These are phyloP conservation scores for Geotrichum reessii DNA, from an alignment of 1,139 yeast genomes.

Conservation along the genomic window DNA sequence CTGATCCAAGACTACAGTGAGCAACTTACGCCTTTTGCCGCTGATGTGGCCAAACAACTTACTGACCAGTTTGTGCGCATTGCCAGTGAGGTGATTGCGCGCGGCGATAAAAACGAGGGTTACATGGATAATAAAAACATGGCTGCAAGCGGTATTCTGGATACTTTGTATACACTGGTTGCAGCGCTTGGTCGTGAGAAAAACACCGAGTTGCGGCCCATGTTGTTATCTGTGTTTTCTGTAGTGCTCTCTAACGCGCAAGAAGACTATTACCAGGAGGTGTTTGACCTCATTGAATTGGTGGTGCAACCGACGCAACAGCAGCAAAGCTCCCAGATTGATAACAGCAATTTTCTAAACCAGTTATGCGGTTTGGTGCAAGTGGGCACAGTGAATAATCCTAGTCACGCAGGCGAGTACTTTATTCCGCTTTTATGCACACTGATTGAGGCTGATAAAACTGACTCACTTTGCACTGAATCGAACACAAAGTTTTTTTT, in stretches of 20 bases:
- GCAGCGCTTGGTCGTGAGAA: slow-evolving; percentile 78
- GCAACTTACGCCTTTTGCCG: slow-evolving; percentile 89
- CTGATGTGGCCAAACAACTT: slow-evolving; percentile 73
- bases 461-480: slow-evolving; percentile 5
- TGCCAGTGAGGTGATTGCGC: slow-evolving; percentile 51
- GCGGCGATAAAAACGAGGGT: slow-evolving; percentile 45
- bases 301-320: slow-evolving; percentile 8
- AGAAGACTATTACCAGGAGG: slow-evolving; percentile 17
- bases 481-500: slow-evolving; percentile 11
- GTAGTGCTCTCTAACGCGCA: slow-evolving; percentile 46
- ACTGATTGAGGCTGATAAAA: slow-evolving; percentile 7
- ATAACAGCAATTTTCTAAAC: not conserved
- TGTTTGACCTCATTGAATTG: slow-evolving; percentile 19
- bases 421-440: slow-evolving; percentile 16
- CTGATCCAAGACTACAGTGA: slow-evolving; percentile 84
- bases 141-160: slow-evolving; percentile 82
- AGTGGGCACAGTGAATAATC: slow-evolving; percentile 9
- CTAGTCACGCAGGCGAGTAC: slow-evolving; percentile 16
- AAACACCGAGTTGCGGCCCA: slow-evolving; percentile 31
- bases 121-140: slow-evolving; percentile 48
- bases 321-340: not conserved
- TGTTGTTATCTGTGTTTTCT: slow-evolving; percentile 63
- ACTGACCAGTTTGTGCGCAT: slow-evolving; percentile 75
- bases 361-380: slow-evolving; percentile 13
- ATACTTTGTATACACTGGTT: slow-evolving; percentile 78